Evolutionary conservation across 208 protist species (phyloP), one percentile per base, ranked within the genome.

Genomic region (Crithidia bombi): DNA sequence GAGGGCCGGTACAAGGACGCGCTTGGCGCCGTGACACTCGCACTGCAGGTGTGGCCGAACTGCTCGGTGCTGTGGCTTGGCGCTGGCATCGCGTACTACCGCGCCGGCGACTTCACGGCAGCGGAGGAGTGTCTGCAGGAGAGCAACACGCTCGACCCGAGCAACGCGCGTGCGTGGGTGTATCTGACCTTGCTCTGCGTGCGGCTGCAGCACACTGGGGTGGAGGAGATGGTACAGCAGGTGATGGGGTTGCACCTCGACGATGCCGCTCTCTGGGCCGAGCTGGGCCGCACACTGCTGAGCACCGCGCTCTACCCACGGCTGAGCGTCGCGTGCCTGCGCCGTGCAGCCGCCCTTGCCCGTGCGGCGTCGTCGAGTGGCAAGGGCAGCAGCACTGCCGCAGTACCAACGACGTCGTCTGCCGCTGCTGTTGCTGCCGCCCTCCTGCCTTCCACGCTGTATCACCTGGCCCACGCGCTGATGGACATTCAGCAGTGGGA

Each of bases 61-160:
- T 86, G 80, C 49, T 80, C 85, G n/a, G 63, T 94, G 36, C 78
- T 91, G 79, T 97, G 94, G 92, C 79, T 96, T 41, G 92, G 89
- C 26, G 81, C 87, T 7, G 94, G 92, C 39, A 90, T 96, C 50
- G 75, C 87, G 17, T 97, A 94, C 75, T 95, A 91, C 79, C 83
- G 91, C 32, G 43, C 87, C 25, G 86, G 78, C 23, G 78, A 93
- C 63, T 50, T 85, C 30, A 59, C 68, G 28, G 75, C 68, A 10
- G 90, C 92, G 2, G 94, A 97, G 78, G 88, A 90, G 75, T 93
- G 90, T 49, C 81, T 97, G 46, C 89, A 87, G 66, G 90, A 97
- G 68, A 90, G 84, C 62, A 97, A 96, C 78, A 83, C 83, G 39
- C 74, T 89, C 19, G 92, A 97, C 72, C 87, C 91, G 21, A 69